Evolutionary conservation across 805 yeast species (phyloP), one percentile per base, ranked within the genome.

Genomic region (Saccharomycopsis vini): DNA sequence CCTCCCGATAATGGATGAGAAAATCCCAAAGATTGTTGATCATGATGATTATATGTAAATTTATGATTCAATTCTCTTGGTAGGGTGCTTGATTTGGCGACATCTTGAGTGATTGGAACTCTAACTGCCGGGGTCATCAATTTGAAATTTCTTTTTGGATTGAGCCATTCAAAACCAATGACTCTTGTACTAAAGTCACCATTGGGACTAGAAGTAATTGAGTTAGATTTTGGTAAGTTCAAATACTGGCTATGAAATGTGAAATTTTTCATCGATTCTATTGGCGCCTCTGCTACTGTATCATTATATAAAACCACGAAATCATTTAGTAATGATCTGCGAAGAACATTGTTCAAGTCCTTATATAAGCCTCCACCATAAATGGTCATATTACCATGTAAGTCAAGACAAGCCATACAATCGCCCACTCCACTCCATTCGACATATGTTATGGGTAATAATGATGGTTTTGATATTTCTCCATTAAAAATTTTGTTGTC

Each of bases 391-490:
- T 79, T 76, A 2, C 96, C 96, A 30, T 67, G 57, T 19, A 69
- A 71, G 58, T 89, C 97, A 36, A 83, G 69, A 3, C 83, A 74
- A 2, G 94, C 94, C 39, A 92, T 68, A 55, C 89, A 95, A 45
- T 83, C 77, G 36, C 90, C 90, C 1, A 79, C 66, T 39, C 78
- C 75, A 46, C 92, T 79, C 88, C 96, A 92, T 32, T 72, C 64
- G 4, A 86, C 72, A 21, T 68, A 55, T 1, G 68, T 24, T 16
- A 50, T 56, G 18, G 55, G 51, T 29, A 41, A 33, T 33, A 31
- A 13, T 13, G 10, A 15, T 23, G 32, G 29, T 13, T 26, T 9
- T 26, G 39, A 3, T 55, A 54, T 36, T 56, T 61, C 13, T 62
- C 62, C 31, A 61, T 60, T 19, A 64, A n/a, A n/a, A n/a, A n/a